Percentiles rank a stretch among this genome's conserved stretches.
phyloP scores from a whole-genome alignment of 1,284 basidiomycete genomes.

The Trichosporon faecale region DNA sequence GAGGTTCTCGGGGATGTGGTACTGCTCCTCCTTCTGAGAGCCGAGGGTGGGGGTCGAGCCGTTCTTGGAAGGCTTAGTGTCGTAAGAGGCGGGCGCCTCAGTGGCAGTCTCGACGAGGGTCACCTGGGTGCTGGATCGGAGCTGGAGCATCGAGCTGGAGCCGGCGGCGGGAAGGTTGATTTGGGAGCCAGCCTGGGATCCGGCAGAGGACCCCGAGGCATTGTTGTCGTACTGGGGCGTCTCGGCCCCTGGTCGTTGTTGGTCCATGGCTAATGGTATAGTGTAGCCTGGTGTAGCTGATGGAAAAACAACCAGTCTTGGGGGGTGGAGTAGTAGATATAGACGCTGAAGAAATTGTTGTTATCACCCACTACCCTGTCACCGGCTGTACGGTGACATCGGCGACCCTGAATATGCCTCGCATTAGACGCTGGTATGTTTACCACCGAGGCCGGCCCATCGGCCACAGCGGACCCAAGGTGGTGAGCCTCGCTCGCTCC shows the following conservation, averaged over 20 bases:
- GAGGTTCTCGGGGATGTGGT: neutral
- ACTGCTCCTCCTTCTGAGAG: slow-evolving; percentile 3
- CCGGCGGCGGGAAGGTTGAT: neutral
- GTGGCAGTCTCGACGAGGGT: neutral
- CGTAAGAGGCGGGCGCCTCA: neutral
- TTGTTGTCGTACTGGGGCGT: neutral
- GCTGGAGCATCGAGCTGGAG: neutral
- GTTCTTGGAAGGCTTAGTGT: neutral
- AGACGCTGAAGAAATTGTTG: neutral
- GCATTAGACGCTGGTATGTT: neutral
- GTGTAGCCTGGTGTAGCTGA: neutral
- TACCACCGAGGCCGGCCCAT: no score
- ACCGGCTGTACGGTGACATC: neutral
- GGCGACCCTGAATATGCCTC: neutral
- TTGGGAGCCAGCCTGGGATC: slow-evolving; percentile 1
- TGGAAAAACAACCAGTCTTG: neutral
- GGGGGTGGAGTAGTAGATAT: neutral
- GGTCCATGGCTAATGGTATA: neutral
- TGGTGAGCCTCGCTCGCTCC: neutral
- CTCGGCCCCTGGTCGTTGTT: slow-evolving; percentile 1
- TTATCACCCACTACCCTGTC: neutral
- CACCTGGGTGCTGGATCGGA: slow-evolving; percentile 5
- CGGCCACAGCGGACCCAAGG: no score
- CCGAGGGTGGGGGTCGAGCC: neutral
- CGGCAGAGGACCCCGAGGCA: neutral